Conservation (phyloP, 768 basidiomycete genomes). For the Pilatotrama ljubarskyi region DNA sequence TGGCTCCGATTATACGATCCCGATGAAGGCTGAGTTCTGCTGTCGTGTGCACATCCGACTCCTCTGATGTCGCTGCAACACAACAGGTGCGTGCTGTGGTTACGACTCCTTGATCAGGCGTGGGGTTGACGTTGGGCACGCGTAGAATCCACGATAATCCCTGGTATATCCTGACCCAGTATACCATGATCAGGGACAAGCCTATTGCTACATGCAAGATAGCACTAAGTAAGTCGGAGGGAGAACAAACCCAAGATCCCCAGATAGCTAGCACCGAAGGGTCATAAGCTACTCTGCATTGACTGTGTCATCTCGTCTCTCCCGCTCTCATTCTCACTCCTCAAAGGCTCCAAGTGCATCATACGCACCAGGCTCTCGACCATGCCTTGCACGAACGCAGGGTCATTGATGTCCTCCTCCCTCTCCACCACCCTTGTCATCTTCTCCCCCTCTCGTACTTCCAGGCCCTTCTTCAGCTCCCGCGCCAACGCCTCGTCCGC, state of each 20-base stretch:
- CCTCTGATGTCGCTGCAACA: background rate
- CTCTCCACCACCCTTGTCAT: conserved; percentile 11
- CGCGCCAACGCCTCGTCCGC: conserved; percentile 19
- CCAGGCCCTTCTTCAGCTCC: conserved; percentile 8
- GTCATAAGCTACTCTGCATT: background rate
- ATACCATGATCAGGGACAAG: no score
- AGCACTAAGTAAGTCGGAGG: background rate
- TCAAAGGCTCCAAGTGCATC: conserved; percentile 8
- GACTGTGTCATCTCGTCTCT: background rate
- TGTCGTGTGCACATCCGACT: background rate
- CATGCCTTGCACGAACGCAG: conserved; percentile 16
- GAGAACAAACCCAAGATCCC: background rate
- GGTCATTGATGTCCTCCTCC: conserved; percentile 17
- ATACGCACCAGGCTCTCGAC: conserved; percentile 11
- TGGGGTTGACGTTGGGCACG: no score
- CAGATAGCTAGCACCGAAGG: no score
- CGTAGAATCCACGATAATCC: no score
- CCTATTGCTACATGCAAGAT: no score
- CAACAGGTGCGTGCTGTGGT: background rate
- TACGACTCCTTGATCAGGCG: no score
- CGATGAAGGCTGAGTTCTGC: background rate
- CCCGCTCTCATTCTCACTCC: background rate
- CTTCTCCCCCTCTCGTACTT: background rate
- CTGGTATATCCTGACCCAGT: no score
- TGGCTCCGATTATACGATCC: background rate